These are phyloP conservation scores for Aspergillus indologenus DNA, from an alignment of 495 filamentous ascomycete species.

Conservation along the genomic window DNA sequence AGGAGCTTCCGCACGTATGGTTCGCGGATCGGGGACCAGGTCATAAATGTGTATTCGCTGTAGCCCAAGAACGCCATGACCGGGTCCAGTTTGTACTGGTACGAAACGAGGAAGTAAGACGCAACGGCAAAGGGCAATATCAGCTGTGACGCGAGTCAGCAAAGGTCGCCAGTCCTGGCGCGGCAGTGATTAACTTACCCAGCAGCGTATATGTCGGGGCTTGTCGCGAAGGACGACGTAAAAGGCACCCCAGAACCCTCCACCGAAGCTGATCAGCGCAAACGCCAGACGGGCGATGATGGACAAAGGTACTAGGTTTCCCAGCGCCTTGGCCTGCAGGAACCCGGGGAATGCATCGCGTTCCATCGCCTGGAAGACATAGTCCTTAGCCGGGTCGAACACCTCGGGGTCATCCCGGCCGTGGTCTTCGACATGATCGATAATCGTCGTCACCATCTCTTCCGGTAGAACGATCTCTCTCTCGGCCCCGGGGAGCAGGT, in stretches of 20 bases:
- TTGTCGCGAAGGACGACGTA: slow-evolving; percentile 86
- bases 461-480: slow-evolving; percentile 92
- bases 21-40: slow-evolving; percentile 80
- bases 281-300: slow-evolving; percentile 77
- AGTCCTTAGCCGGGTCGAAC: slow-evolving; percentile 96
- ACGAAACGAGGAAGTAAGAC: slow-evolving; percentile 80
- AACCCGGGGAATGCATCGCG: slow-evolving; percentile 97
- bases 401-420: slow-evolving; percentile 94
- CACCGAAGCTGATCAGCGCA: slow-evolving; percentile 84
- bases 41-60: slow-evolving; percentile 94
- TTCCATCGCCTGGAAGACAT: slow-evolving; percentile 99
- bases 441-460: slow-evolving; percentile 76
- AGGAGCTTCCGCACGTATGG: slow-evolving; percentile 84
- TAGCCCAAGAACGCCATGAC: slow-evolving; percentile 81
- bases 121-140: slow-evolving; percentile 93
- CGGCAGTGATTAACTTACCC: slow-evolving; percentile 57
- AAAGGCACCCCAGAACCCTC: slow-evolving; percentile 90
- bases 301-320: slow-evolving; percentile 87
- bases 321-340: slow-evolving; percentile 87
- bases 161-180: no score
- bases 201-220: slow-evolving; percentile 68
- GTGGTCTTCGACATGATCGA: slow-evolving; percentile 78
- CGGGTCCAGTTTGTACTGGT: slow-evolving; percentile 93
- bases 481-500: slow-evolving; percentile 85
- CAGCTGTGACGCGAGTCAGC: slow-evolving; percentile 54